Evolutionary conservation across 352 stramenopile species (phyloP).

Genomic region (Phytophthora uliginosa): DNA sequence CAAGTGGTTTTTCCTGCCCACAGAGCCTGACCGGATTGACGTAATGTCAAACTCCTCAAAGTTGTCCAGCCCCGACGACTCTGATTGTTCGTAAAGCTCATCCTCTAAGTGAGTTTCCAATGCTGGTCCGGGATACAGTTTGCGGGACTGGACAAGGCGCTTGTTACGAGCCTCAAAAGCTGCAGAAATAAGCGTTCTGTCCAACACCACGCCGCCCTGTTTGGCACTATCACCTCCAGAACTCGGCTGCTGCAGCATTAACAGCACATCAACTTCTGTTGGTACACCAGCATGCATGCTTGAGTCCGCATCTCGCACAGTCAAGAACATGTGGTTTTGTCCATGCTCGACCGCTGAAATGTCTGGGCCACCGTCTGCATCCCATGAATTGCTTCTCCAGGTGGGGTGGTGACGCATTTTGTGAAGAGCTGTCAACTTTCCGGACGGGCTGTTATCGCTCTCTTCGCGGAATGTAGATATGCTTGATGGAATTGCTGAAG

Average conservation of each 20-base stretch:
- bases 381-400: constrained; percentile 89
- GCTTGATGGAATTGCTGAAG: constrained; percentile 30
- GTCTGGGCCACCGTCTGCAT: constrained; percentile 57
- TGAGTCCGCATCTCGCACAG: constrained; percentile 76
- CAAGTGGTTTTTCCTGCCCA: constrained; percentile 56
- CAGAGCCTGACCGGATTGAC: constrained; percentile 62
- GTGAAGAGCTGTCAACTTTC: constrained; percentile 57
- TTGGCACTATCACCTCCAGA: constrained; percentile 44
- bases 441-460: constrained; percentile 37
- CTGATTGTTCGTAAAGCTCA: constrained; percentile 45
- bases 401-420: constrained; percentile 85
- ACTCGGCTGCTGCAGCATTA: constrained; percentile 74
- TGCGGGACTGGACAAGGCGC: constrained; percentile 60
- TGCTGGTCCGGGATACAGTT: constrained; percentile 37
- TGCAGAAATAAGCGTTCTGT: constrained; percentile 59
- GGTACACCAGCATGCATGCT: constrained; percentile 56
- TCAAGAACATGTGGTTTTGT: constrained; percentile 83
- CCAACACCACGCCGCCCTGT: constrained; percentile 40
- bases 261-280: constrained; percentile 74
- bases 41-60: constrained; percentile 82
- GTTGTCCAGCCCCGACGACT: constrained; percentile 71
- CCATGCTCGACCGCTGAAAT: constrained; percentile 46
- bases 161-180: constrained; percentile 78
- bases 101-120: constrained; percentile 57
- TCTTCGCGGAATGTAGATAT: constrained; percentile 38